A percentile compares a stretch with the other conserved stretches of the same genome.
phyloP scores from a whole-genome alignment of 2,329 filamentous ascomycete species.

The Thyridium curvatum region DNA sequence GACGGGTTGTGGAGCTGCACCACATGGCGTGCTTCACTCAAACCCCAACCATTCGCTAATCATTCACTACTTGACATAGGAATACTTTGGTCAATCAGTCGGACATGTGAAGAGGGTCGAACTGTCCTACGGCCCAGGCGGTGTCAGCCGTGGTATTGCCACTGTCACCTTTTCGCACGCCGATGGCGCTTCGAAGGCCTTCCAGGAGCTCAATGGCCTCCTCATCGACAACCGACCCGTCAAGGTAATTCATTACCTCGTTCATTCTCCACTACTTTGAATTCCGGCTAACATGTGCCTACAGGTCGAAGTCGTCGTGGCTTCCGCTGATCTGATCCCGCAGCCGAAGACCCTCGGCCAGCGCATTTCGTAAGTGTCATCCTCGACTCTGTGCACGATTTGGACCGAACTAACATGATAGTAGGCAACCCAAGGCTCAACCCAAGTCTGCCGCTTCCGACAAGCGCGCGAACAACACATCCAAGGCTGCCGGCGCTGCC shows the following conservation, averaged over 20 bases:
- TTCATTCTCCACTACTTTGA: background rate
- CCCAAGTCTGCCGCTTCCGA: slow-evolving; percentile 74
- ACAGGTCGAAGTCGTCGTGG: slow-evolving; percentile 89
- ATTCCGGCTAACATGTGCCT: slow-evolving; percentile 5
- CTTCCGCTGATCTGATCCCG: slow-evolving; percentile 62
- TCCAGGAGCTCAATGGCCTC: slow-evolving; percentile 77
- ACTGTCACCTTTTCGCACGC: slow-evolving; percentile 80
- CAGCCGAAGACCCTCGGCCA: slow-evolving; percentile 69
- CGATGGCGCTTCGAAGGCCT: slow-evolving; percentile 79
- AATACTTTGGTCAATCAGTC: slow-evolving; percentile 87
- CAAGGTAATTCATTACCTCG: slow-evolving; percentile 57
- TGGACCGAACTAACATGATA: slow-evolving; percentile 21
- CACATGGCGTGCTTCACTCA: too few species aligned
- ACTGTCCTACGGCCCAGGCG: slow-evolving; percentile 87
- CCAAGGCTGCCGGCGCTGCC: slow-evolving; percentile 36
- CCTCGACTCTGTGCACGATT: slow-evolving; percentile 9
- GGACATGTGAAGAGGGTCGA: slow-evolving; percentile 88
- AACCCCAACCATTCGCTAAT: too few species aligned
- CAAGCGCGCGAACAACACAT: slow-evolving; percentile 54
- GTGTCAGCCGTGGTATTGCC: slow-evolving; percentile 85
- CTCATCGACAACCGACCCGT: slow-evolving; percentile 86
- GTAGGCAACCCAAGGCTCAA: slow-evolving; percentile 59
- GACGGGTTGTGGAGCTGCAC: too few species aligned
- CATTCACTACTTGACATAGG: slow-evolving; percentile 59
- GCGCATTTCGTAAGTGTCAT: slow-evolving; percentile 61